These are phyloP conservation scores for Giardia muris DNA, from an alignment of 208 protist genomes.

Conservation along the genomic window DNA sequence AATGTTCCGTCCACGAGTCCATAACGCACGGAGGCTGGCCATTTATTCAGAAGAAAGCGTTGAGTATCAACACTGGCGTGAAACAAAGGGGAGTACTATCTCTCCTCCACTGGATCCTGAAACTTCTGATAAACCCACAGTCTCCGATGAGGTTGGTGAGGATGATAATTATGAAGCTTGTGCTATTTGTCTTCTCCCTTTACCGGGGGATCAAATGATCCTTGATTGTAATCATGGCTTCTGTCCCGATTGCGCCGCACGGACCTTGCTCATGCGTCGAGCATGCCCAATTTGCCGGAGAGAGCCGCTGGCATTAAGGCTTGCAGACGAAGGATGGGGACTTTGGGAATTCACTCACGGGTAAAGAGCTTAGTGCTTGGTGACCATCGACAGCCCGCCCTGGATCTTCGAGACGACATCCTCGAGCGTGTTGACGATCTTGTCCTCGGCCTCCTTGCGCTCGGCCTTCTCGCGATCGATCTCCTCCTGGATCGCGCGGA, in stretches of 20 bases:
- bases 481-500: slow-evolving; percentile 2
- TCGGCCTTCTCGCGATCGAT: slow-evolving; percentile 4
- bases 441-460: neutral
- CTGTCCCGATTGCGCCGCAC: neutral
- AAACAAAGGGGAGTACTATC: too few species aligned
- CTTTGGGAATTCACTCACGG: neutral
- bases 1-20: too few species aligned
- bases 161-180: too few species aligned
- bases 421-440: slow-evolving; percentile 7
- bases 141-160: too few species aligned
- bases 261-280: neutral
- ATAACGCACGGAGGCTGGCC: too few species aligned
- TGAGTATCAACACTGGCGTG: too few species aligned
- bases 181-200: too few species aligned
- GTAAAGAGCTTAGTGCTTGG: neutral
- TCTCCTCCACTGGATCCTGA: too few species aligned
- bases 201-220: too few species aligned
- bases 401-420: slow-evolving; percentile 8
- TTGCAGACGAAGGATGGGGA: neutral
- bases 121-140: too few species aligned
- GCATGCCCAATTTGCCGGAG: neutral
- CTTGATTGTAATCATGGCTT: neutral
- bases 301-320: neutral
- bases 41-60: too few species aligned
- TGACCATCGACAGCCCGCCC: neutral